Percentiles rank a stretch among this genome's conserved stretches.
phyloP scores from a whole-genome alignment of 495 filamentous ascomycete genomes.

The Aspergillus funiculosus region DNA sequence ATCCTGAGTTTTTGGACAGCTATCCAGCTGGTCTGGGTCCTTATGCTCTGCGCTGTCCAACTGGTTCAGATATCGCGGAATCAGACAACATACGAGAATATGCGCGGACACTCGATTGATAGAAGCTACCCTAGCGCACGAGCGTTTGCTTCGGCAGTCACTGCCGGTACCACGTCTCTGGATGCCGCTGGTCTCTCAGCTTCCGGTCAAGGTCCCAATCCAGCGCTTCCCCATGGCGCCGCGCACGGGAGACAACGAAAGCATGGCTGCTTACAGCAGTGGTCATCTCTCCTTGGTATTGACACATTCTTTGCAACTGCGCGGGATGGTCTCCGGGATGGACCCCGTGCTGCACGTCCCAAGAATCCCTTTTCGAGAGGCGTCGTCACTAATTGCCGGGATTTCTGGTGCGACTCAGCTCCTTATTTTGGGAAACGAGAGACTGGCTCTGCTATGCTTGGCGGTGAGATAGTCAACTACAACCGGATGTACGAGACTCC shows the following conservation, averaged over 20 bases:
- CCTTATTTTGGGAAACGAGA: constrained; percentile 73
- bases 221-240: constrained; percentile 31
- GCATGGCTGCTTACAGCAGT: constrained; percentile 64
- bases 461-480: constrained; percentile 77
- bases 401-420: constrained; percentile 91
- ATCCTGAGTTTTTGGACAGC: constrained; percentile 69
- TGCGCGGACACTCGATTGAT: constrained; percentile 59
- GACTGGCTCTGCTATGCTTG: constrained; percentile 68
- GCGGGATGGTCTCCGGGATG: constrained; percentile 54
- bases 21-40: constrained; percentile 86
- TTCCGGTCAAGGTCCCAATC: constrained; percentile 48
- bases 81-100: constrained; percentile 93
- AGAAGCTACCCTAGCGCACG: constrained; percentile 53
- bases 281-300: constrained; percentile 78
- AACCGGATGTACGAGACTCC: constrained; percentile 85
- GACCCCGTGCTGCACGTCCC: constrained; percentile 43
- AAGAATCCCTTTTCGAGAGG: constrained; percentile 83
- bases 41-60: constrained; percentile 91
- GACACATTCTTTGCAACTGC: constrained; percentile 88
- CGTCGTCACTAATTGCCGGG: constrained; percentile 77
- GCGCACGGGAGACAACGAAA: constrained; percentile 41
- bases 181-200: constrained; percentile 64
- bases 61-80: constrained; percentile 84
- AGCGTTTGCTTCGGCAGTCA: constrained; percentile 70
- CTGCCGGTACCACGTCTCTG: constrained; percentile 60